A percentile compares a stretch with the other conserved stretches of the same genome.
phyloP scores from a whole-genome alignment of 805 yeast species.

The Myxozyma vanderwaltii region DNA sequence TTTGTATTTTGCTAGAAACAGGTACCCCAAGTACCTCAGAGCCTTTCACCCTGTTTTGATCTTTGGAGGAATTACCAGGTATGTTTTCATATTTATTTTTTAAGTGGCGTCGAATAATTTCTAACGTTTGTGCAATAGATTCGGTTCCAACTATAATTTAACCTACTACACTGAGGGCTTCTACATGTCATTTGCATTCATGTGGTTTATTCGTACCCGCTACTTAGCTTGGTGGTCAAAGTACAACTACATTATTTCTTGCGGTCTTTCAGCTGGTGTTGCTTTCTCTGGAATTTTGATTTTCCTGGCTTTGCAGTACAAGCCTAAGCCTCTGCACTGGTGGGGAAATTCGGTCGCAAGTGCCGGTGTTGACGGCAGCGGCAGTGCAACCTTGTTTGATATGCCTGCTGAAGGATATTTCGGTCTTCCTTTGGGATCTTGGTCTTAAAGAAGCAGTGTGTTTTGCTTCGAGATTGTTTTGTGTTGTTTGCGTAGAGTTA shows the following conservation, averaged over 20 bases:
- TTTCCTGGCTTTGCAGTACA: conserved; percentile 53
- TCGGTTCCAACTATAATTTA: conserved; percentile 51
- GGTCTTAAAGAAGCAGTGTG: conserved; percentile 2
- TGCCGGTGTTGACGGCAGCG: conserved; percentile 21
- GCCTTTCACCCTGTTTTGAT: conserved; percentile 69
- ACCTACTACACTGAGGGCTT: conserved; percentile 78
- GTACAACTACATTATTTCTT: conserved; percentile 65
- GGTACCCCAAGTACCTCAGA: conserved; percentile 38
- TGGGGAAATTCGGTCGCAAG: conserved; percentile 57
- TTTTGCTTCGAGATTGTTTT: background rate
- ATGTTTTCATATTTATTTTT: too few relatives aligned
- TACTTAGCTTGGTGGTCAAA: conserved; percentile 75
- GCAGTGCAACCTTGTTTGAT: background rate
- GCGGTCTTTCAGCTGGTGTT: conserved; percentile 66
- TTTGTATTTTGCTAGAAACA: conserved; percentile 40
- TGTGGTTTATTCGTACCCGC: conserved; percentile 56
- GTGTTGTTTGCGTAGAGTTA: background rate
- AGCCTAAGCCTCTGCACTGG: conserved; percentile 52
- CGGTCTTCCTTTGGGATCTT: conserved; percentile 14
- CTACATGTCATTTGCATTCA: conserved; percentile 61
- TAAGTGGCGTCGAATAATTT: too few relatives aligned
- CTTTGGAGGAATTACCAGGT: conserved; percentile 43
- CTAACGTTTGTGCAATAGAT: background rate
- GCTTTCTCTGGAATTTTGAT: conserved; percentile 63
- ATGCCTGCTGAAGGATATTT: conserved; percentile 19